Evolutionary conservation across 2,329 filamentous ascomycete species (phyloP).

Genomic region (Arachnopeziza araneosa): DNA sequence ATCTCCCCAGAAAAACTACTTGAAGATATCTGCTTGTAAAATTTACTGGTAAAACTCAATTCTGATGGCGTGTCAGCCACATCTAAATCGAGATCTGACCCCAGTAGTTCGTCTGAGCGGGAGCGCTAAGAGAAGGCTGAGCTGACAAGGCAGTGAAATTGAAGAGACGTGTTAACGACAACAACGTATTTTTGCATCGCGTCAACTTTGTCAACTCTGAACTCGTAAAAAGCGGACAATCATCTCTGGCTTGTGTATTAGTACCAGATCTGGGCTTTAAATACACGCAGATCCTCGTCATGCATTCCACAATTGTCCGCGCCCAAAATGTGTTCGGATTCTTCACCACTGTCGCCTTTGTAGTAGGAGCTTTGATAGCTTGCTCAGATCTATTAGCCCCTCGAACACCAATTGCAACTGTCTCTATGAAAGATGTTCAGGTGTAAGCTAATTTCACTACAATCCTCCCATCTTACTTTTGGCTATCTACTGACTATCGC

Average conservation of each 20-base stretch:
- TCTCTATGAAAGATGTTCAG: constrained; percentile 72
- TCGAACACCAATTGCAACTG: constrained; percentile 58
- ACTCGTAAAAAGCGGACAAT: background rate
- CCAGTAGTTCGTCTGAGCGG: background rate
- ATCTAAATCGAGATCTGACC: background rate
- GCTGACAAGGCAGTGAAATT: constrained; percentile 5
- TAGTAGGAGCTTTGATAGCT: constrained; percentile 73
- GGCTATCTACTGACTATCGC: constrained; percentile 11
- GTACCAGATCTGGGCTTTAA: background rate
- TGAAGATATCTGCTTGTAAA: too few species aligned
- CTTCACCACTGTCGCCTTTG: constrained; percentile 91
- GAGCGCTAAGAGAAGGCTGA: background rate
- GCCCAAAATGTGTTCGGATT: constrained; percentile 93
- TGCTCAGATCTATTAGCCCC: constrained; percentile 68
- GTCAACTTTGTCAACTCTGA: background rate
- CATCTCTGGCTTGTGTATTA: background rate
- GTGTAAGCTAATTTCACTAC: constrained; percentile 53
- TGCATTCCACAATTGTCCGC: constrained; percentile 85
- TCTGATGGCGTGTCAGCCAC: too few species aligned
- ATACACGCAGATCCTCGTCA: background rate
- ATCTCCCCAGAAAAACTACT: too few species aligned
- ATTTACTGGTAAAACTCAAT: too few species aligned
- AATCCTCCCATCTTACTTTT: background rate
- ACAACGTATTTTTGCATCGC: background rate
- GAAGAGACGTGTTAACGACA: constrained; percentile 18